Percentiles rank a stretch among this genome's conserved stretches.
Evolutionary conservation across 768 basidiomycete species (phyloP).

Genomic region (Coprinopsis marcescibilis): DNA sequence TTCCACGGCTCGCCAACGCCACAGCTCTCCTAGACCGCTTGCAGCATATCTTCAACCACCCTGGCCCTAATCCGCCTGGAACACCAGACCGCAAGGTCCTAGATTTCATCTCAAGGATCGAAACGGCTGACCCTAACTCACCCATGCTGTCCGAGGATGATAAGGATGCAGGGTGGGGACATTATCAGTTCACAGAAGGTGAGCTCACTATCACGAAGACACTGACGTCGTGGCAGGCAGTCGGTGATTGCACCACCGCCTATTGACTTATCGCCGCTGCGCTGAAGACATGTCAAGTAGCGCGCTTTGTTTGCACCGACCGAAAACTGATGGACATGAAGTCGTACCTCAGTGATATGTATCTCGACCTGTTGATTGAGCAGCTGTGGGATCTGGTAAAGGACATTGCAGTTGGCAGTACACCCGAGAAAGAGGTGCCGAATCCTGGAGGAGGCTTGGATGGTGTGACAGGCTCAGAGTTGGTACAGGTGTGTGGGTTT

Average conservation of each 20-base stretch:
- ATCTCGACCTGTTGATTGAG: not conserved
- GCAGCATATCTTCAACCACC: not conserved
- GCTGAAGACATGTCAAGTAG: not conserved
- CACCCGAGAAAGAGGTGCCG: not conserved
- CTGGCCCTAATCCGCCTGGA: not conserved
- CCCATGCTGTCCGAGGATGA: constrained; percentile 12
- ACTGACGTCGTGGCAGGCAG: not conserved
- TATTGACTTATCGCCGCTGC: not conserved
- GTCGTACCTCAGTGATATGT: not conserved
- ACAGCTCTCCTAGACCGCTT: not conserved
- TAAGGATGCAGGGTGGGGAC: constrained; percentile 13
- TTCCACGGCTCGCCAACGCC: too few species aligned
- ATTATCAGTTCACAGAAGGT: constrained; percentile 13
- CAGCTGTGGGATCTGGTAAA: not conserved
- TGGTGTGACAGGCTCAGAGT: not conserved
- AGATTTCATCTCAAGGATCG: constrained; percentile 5
- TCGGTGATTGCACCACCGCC: not conserved
- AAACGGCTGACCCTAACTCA: constrained; percentile 13
- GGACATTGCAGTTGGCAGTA: too few species aligned
- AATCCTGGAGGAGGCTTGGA: not conserved
- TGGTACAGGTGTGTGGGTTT: too few species aligned
- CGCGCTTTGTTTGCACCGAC: not conserved
- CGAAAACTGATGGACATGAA: not conserved
- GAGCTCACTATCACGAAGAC: not conserved
- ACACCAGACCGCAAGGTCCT: not conserved